These are phyloP conservation scores for Lotmaria passim DNA, from an alignment of 208 protist genomes.

Conservation along the genomic window DNA sequence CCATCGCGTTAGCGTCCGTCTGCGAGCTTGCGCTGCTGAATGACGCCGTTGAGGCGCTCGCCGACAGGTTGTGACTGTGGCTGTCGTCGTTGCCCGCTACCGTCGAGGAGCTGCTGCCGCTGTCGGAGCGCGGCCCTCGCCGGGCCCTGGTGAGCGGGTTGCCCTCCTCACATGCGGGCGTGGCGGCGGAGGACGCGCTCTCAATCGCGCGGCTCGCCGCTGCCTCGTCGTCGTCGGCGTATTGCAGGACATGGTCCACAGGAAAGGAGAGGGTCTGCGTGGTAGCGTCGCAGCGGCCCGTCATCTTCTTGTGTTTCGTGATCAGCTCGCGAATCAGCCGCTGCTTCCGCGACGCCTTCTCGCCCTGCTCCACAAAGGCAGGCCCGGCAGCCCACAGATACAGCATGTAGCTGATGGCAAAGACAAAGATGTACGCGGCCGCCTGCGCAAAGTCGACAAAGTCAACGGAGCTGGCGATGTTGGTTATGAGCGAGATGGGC, in stretches of 20 bases:
- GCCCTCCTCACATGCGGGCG: not conserved
- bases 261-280: slow-evolving; percentile 61
- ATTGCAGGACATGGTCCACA: slow-evolving; percentile 4
- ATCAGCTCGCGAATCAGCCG: slow-evolving; percentile 64
- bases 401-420: slow-evolving; percentile 55
- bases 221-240: not conserved
- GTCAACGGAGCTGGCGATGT: slow-evolving; percentile 54
- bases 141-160: not conserved
- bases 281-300: slow-evolving; percentile 45
- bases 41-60: not conserved
- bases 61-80: not conserved
- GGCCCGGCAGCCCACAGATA: slow-evolving; percentile 64
- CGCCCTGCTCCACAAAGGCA: slow-evolving; percentile 55
- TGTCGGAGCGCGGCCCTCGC: not conserved
- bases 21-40: slow-evolving; percentile 21
- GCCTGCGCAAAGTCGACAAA: slow-evolving; percentile 59
- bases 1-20: not conserved
- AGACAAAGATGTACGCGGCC: slow-evolving; percentile 83
- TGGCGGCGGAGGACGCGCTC: not conserved
- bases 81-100: slow-evolving; percentile 3
- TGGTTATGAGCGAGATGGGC: slow-evolving; percentile 73
- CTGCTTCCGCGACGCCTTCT: slow-evolving; percentile 56
- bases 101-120: slow-evolving; percentile 8
- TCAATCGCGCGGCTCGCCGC: not conserved
- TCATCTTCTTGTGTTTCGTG: slow-evolving; percentile 49